These are phyloP conservation scores for Lactarius vividus DNA, from an alignment of 768 basidiomycete genomes.

Conservation along the genomic window DNA sequence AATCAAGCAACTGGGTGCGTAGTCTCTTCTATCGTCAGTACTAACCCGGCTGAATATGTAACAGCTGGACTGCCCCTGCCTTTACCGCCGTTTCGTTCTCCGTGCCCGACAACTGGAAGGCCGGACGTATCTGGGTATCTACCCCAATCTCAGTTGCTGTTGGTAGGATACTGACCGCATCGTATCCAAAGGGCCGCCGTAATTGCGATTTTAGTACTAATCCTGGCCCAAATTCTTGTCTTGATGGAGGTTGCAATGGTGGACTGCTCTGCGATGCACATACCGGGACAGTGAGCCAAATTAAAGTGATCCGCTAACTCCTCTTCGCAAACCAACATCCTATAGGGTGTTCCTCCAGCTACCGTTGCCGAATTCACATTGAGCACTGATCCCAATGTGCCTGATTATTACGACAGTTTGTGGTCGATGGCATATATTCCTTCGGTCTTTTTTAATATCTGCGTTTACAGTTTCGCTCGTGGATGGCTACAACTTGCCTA, in stretches of 20 bases:
- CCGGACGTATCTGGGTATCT: slow-evolving; percentile 41
- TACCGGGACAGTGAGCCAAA: slow-evolving; percentile 37
- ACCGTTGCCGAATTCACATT: slow-evolving; percentile 40
- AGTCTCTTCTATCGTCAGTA: background rate
- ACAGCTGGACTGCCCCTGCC: slow-evolving; percentile 35
- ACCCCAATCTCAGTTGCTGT: background rate
- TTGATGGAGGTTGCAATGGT: slow-evolving; percentile 42
- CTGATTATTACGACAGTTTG: slow-evolving; percentile 37
- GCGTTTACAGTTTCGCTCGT: slow-evolving; percentile 32
- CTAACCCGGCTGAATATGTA: background rate
- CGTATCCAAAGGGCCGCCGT: slow-evolving; percentile 35
- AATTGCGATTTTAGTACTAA: slow-evolving; percentile 39
- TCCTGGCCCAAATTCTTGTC: slow-evolving; percentile 37
- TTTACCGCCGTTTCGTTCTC: slow-evolving; percentile 34
- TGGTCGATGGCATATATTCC: background rate
- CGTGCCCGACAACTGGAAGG: slow-evolving; percentile 41
- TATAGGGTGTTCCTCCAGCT: slow-evolving; percentile 37
- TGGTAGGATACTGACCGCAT: background rate
- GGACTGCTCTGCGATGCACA: slow-evolving; percentile 38
- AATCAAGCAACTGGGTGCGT: slow-evolving; percentile 33
- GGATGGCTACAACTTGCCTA: slow-evolving; percentile 37
- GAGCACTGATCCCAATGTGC: slow-evolving; percentile 23
- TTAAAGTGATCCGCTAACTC: background rate
- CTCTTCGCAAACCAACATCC: background rate
- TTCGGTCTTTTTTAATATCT: slow-evolving; percentile 14